Evolutionary conservation across 108 stramenopile species (phyloP).

Genomic region (Stephanodiscus triporus): DNA sequence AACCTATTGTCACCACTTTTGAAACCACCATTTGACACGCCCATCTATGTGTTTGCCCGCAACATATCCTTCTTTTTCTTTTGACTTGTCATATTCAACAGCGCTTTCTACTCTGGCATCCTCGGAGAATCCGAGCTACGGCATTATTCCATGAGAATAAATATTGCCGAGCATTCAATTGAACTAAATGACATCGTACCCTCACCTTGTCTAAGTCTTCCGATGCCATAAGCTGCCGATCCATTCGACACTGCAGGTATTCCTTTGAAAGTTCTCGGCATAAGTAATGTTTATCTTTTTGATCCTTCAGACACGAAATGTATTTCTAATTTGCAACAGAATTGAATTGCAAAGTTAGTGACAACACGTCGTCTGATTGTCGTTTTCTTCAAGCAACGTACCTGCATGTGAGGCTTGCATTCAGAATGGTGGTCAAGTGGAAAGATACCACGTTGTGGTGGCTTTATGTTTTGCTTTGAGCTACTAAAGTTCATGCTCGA

Average conservation of each 20-base stretch:
- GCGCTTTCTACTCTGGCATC: conserved; percentile 69
- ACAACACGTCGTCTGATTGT: conserved; percentile 1
- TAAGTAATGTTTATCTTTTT: conserved; percentile 79
- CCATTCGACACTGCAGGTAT: conserved; percentile 92
- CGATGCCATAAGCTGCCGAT: conserved; percentile 76
- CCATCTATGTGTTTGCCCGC: conserved; percentile 87
- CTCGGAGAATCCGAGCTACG: conserved; percentile 67
- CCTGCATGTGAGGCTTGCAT: conserved; percentile 74
- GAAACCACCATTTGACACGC: conserved; percentile 78
- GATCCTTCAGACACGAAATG: conserved; percentile 76
- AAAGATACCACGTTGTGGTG: conserved; percentile 91
- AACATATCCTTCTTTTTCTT: conserved; percentile 84
- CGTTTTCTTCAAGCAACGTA: conserved; percentile 18
- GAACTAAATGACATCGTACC: not conserved
- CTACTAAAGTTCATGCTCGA: conserved; percentile 78
- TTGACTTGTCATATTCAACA: conserved; percentile 78
- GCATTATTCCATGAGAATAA: not conserved
- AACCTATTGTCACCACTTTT: conserved; percentile 26
- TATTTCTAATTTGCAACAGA: conserved; percentile 53
- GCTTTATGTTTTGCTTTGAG: conserved; percentile 75
- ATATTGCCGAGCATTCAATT: not conserved
- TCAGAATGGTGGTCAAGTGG: conserved; percentile 88
- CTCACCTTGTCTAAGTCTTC: conserved; percentile 79
- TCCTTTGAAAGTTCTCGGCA: conserved; percentile 79
- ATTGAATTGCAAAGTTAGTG: not conserved